phyloP scores from a whole-genome alignment of 1,284 basidiomycete species.

The Ceratobasidium theobromae region DNA sequence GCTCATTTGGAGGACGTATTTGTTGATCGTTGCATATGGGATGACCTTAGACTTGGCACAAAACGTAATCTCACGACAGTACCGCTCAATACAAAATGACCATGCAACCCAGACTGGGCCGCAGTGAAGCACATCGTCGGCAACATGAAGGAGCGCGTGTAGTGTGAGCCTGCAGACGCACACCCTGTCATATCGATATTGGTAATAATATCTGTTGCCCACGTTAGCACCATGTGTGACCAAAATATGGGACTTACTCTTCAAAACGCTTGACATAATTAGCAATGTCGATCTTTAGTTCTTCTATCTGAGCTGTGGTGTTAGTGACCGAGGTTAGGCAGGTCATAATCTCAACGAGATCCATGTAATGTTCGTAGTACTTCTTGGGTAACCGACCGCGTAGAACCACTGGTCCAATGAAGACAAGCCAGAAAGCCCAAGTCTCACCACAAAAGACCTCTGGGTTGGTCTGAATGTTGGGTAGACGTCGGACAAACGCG shows the following conservation, averaged over 20 bases:
- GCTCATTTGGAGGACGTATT: conserved; percentile 5
- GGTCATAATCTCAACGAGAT: conserved; percentile 40
- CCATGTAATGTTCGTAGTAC: conserved; percentile 41
- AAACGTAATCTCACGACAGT: background rate
- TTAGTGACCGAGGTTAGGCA: conserved; percentile 36
- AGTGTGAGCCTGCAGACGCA: background rate
- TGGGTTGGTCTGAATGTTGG: conserved; percentile 40
- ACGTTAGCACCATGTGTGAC: background rate
- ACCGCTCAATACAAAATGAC: conserved; percentile 2
- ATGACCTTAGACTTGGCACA: background rate
- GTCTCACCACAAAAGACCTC: conserved; percentile 43
- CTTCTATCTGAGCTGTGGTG: conserved; percentile 36
- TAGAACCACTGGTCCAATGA: conserved; percentile 41
- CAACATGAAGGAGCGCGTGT: no score
- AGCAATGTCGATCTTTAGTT: conserved; percentile 30
- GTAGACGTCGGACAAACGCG: conserved; percentile 40
- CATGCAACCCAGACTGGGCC: background rate
- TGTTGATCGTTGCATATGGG: background rate
- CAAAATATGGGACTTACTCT: background rate
- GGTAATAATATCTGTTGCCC: background rate
- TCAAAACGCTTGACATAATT: background rate
- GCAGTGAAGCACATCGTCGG: no score
- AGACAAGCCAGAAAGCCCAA: conserved; percentile 45
- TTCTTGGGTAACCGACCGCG: conserved; percentile 37
- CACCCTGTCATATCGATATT: background rate